phyloP scores from a whole-genome alignment of 495 filamentous ascomycete species.

The Penicillium antarcticum region DNA sequence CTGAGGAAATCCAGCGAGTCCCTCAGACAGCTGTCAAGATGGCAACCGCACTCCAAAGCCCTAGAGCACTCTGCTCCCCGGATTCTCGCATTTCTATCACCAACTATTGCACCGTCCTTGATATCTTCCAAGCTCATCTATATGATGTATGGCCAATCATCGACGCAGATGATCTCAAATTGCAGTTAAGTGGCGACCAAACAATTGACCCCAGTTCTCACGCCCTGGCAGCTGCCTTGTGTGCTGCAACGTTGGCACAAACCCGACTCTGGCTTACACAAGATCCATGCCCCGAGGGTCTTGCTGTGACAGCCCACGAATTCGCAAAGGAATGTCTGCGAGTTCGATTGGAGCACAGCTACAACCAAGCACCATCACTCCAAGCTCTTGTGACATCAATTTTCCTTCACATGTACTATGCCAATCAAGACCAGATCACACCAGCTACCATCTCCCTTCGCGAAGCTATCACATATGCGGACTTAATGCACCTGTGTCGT shows the following conservation, averaged over 20 bases:
- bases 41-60: not conserved
- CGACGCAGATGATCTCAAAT: slow-evolving; percentile 9
- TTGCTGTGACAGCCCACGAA: slow-evolving; percentile 9
- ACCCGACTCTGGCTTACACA: slow-evolving; percentile 6
- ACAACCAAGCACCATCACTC: slow-evolving; percentile 4
- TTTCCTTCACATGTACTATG: slow-evolving; percentile 20
- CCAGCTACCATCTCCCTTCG: slow-evolving; percentile 15
- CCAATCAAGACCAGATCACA: slow-evolving; percentile 15
- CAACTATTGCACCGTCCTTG: slow-evolving; percentile 7
- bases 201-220: slow-evolving; percentile 1
- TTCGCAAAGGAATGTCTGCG: slow-evolving; percentile 14
- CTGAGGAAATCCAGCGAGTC: slow-evolving; percentile 8
- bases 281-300: not conserved
- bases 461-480: slow-evolving; percentile 14
- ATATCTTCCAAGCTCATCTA: slow-evolving; percentile 9
- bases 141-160: slow-evolving; percentile 17
- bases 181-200: not conserved
- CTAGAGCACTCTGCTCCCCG: not conserved
- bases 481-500: slow-evolving; percentile 10
- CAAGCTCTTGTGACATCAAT: slow-evolving; percentile 9
- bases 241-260: slow-evolving; percentile 18
- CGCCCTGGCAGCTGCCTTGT: slow-evolving; percentile 11
- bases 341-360: slow-evolving; percentile 8
- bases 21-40: not conserved
- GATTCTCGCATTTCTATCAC: slow-evolving; percentile 7